A percentile compares a stretch with the other conserved stretches of the same genome.
phyloP scores from a whole-genome alignment of 768 basidiomycete species.

The Xerocomus brunneocitrinus region DNA sequence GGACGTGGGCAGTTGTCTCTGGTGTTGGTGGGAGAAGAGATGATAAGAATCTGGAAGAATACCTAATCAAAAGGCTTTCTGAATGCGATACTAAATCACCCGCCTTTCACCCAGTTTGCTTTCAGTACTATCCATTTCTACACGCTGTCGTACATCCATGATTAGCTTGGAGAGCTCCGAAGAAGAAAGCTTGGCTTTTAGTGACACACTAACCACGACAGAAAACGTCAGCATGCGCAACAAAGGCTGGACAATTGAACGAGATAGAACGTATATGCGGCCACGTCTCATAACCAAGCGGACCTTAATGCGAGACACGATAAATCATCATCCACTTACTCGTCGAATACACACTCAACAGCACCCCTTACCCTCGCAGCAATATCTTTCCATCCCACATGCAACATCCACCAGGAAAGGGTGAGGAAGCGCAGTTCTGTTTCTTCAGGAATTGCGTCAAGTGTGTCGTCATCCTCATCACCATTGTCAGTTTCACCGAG shows the following conservation, averaged over 20 bases:
- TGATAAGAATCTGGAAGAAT: constrained; percentile 49
- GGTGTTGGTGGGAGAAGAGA: constrained; percentile 73
- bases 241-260: background rate
- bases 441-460: constrained; percentile 50
- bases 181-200: constrained; percentile 70
- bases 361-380: constrained; percentile 65
- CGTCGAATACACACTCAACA: constrained; percentile 80
- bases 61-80: background rate
- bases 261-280: background rate
- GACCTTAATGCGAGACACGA: background rate
- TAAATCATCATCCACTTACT: constrained; percentile 44
- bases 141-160: constrained; percentile 66
- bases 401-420: constrained; percentile 88
- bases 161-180: constrained; percentile 68
- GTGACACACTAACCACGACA: constrained; percentile 55
- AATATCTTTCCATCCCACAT: constrained; percentile 89
- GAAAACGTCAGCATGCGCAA: constrained; percentile 8
- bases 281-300: background rate
- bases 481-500: constrained; percentile 23
- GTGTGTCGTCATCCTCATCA: constrained; percentile 26
- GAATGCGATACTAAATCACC: background rate
- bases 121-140: constrained; percentile 63
- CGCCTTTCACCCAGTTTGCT: constrained; percentile 16
- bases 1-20: constrained; percentile 63
- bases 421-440: constrained; percentile 79